A percentile compares a stretch with the other conserved stretches of the same genome.
phyloP scores from a whole-genome alignment of 1,139 yeast genomes.

The Yarrowia galli region DNA sequence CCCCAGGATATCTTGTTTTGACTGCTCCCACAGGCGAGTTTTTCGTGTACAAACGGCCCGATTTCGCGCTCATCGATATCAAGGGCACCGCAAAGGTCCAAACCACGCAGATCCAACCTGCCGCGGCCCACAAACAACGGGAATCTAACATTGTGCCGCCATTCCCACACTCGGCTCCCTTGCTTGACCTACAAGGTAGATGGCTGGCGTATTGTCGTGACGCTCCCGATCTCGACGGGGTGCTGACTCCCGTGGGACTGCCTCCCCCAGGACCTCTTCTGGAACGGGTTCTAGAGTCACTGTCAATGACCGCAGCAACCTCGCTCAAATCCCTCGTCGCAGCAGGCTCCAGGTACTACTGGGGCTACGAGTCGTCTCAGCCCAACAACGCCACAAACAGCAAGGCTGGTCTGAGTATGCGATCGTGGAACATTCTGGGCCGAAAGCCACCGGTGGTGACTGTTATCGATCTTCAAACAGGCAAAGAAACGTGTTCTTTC shows the following conservation, averaged over 20 bases:
- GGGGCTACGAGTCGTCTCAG: slow-evolving; percentile 35
- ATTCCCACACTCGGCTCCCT: slow-evolving; percentile 19
- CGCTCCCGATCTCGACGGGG: slow-evolving; percentile 8
- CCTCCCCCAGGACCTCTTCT: slow-evolving; percentile 24
- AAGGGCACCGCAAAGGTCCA: slow-evolving; percentile 13
- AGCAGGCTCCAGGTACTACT: slow-evolving; percentile 28
- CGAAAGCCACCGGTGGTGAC: slow-evolving; percentile 25
- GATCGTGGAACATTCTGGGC: slow-evolving; percentile 29
- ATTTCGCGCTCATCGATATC: neutral
- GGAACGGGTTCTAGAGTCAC: slow-evolving; percentile 19
- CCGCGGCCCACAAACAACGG: slow-evolving; percentile 8
- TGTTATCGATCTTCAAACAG: neutral
- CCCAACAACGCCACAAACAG: neutral
- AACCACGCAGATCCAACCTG: slow-evolving; percentile 14
- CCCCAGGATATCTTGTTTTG: neutral
- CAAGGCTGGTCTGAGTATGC: slow-evolving; percentile 9
- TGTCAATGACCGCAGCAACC: slow-evolving; percentile 18
- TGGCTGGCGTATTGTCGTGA: slow-evolving; percentile 33
- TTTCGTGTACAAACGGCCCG: slow-evolving; percentile 15
- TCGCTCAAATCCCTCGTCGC: slow-evolving; percentile 27
- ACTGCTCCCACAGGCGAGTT: slow-evolving; percentile 7
- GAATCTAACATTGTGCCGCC: slow-evolving; percentile 9
- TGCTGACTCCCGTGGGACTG: slow-evolving; percentile 9
- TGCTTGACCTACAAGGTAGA: slow-evolving; percentile 19
- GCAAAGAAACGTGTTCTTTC: slow-evolving; percentile 7